Evolutionary conservation across 768 basidiomycete species (phyloP).

Genomic region (Mycena venus): DNA sequence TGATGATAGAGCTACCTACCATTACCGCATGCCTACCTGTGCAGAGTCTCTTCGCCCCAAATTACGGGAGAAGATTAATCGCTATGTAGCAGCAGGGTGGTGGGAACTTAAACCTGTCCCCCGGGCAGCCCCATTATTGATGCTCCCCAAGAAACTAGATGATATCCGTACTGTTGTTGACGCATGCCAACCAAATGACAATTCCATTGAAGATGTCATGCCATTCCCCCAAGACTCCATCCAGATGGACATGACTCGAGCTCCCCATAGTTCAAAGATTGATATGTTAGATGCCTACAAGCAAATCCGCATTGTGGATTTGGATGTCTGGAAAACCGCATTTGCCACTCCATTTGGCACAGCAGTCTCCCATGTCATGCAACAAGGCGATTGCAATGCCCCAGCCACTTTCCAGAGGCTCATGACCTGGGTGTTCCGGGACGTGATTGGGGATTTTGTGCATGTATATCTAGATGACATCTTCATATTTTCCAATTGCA

Average conservation of each 20-base stretch:
- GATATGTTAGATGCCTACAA: too few relatives aligned
- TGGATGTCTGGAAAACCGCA: slow-evolving; percentile 38
- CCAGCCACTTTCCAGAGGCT: too few relatives aligned
- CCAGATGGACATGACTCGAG: too few relatives aligned
- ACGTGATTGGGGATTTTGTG: slow-evolving; percentile 52
- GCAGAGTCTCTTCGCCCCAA: too few relatives aligned
- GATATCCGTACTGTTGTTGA: slow-evolving; percentile 51
- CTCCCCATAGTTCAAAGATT: too few relatives aligned
- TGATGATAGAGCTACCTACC: too few relatives aligned
- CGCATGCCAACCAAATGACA: slow-evolving; percentile 51
- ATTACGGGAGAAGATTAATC: slow-evolving; percentile 17
- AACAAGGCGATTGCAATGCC: too few relatives aligned
- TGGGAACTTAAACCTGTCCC: slow-evolving; percentile 24
- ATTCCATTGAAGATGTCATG: too few relatives aligned
- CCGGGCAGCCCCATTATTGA: slow-evolving; percentile 41
- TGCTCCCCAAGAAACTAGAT: slow-evolving; percentile 41
- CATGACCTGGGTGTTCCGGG: too few relatives aligned
- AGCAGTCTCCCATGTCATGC: neutral
- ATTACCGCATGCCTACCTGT: too few relatives aligned
- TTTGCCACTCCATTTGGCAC: slow-evolving; percentile 40
- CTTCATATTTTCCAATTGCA: slow-evolving; percentile 50
- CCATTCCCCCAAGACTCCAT: too few relatives aligned
- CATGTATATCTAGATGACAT: slow-evolving; percentile 62
- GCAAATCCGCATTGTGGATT: slow-evolving; percentile 41
- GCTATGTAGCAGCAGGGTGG: slow-evolving; percentile 13